Conservation (phyloP, 208 protist species). For the Wallacemonas sp. region DNA sequence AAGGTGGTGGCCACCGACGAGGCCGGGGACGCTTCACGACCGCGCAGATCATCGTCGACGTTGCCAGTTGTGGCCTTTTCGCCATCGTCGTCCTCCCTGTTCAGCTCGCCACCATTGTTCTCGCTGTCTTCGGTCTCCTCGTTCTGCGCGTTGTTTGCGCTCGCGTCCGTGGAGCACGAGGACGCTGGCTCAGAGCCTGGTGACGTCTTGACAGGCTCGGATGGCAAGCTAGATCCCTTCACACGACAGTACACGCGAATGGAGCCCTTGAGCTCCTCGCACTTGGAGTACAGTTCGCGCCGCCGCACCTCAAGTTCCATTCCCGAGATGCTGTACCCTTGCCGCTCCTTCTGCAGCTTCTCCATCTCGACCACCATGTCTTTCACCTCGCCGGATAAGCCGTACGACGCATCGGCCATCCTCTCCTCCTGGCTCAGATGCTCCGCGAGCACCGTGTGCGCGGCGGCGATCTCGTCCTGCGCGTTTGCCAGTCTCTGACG, state of each 20-base stretch:
- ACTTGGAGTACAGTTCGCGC: constrained; percentile 67
- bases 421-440: constrained; percentile 45
- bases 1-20: constrained; percentile 5
- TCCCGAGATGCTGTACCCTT: constrained; percentile 25
- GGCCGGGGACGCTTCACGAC: background rate
- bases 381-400: constrained; percentile 68
- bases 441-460: constrained; percentile 18
- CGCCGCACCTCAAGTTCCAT: constrained; percentile 73
- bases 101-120: background rate
- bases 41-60: background rate
- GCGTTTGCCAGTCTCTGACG: constrained; percentile 21
- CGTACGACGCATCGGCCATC: constrained; percentile 69
- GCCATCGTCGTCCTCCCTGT: background rate
- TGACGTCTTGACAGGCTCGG: too few relatives aligned
- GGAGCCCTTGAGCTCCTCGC: constrained; percentile 87
- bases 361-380: constrained; percentile 70
- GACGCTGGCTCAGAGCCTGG: background rate
- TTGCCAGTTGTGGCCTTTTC: too few relatives aligned
- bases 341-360: constrained; percentile 27
- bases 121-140: too few relatives aligned
- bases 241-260: constrained; percentile 93
- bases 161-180: background rate
- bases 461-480: constrained; percentile 20
- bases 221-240: constrained; percentile 30
- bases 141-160: too few relatives aligned